Percentiles rank a stretch among this genome's conserved stretches.
Conservation (phyloP, 331 rosid genomes). For the Pyracantha coccinea region DNA sequence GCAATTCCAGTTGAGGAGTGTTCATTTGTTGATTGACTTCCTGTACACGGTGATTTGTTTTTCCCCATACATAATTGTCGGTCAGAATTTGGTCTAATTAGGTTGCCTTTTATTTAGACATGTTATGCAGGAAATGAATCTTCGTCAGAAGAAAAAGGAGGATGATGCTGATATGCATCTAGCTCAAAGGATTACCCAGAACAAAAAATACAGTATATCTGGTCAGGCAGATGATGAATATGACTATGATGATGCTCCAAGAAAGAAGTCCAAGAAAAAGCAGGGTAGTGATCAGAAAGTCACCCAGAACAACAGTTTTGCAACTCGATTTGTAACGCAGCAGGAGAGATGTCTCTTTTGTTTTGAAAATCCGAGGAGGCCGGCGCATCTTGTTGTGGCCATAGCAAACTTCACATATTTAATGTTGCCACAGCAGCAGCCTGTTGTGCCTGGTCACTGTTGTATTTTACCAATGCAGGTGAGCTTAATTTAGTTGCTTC, state of each 20-base stretch:
- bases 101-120: constrained; percentile 25
- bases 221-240: constrained; percentile 84
- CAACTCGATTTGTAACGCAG: constrained; percentile 47
- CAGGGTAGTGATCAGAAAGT: constrained; percentile 37
- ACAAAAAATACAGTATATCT: constrained; percentile 52
- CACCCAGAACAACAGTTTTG: constrained; percentile 26
- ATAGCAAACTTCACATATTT: constrained; percentile 71
- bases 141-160: constrained; percentile 50
- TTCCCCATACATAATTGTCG: neutral
- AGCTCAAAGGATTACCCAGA: constrained; percentile 71
- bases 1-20: neutral
- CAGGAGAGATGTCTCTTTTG: constrained; percentile 78
- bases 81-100: neutral
- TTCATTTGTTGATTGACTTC: neutral
- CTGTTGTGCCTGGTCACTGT: constrained; percentile 85
- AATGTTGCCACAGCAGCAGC: constrained; percentile 86
- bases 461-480: constrained; percentile 87
- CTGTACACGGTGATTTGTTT: neutral
- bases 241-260: constrained; percentile 61
- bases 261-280: constrained; percentile 56
- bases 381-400: constrained; percentile 75
- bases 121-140: constrained; percentile 32
- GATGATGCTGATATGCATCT: constrained; percentile 79
- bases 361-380: constrained; percentile 69
- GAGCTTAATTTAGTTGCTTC: constrained; percentile 5